These are phyloP conservation scores for Solanum pinnatisectum DNA, from an alignment of 257 asterid genomes.

Conservation along the genomic window DNA sequence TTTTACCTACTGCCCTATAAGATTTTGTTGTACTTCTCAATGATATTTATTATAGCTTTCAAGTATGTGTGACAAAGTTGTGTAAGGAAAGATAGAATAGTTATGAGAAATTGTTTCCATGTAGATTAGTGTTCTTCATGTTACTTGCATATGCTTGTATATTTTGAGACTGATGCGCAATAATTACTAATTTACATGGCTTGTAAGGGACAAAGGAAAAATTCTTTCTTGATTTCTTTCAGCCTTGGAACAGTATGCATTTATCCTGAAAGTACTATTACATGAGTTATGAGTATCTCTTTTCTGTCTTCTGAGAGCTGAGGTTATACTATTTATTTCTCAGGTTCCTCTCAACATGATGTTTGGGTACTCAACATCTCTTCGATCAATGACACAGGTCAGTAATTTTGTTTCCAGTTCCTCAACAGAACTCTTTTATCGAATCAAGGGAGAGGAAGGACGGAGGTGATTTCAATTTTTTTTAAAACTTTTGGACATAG, in stretches of 20 bases:
- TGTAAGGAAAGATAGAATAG: neutral
- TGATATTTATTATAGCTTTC: neutral
- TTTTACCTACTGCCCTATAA: neutral
- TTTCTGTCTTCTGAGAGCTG: neutral
- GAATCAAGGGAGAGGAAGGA: neutral
- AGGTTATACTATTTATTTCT: neutral
- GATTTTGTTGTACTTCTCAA: neutral
- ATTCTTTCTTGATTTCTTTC: neutral
- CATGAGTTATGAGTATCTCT: neutral
- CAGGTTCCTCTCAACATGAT: conserved; percentile 99
- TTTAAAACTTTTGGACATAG: neutral
- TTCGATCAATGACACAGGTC: conserved; percentile 99
- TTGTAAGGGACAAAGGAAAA: neutral
- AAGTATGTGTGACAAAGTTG: neutral
- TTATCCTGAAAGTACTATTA: neutral
- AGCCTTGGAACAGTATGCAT: neutral
- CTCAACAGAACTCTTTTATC: neutral
- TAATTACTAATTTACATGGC: neutral
- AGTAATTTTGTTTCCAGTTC: neutral
- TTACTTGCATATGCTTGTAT: neutral
- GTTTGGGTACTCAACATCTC: conserved; percentile 98
- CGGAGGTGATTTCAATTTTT: neutral
- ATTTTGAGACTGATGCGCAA: neutral
- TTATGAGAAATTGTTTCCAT: neutral
- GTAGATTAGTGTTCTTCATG: neutral